phyloP scores from a whole-genome alignment of 805 yeast genomes.

The Starmera amethionina region DNA sequence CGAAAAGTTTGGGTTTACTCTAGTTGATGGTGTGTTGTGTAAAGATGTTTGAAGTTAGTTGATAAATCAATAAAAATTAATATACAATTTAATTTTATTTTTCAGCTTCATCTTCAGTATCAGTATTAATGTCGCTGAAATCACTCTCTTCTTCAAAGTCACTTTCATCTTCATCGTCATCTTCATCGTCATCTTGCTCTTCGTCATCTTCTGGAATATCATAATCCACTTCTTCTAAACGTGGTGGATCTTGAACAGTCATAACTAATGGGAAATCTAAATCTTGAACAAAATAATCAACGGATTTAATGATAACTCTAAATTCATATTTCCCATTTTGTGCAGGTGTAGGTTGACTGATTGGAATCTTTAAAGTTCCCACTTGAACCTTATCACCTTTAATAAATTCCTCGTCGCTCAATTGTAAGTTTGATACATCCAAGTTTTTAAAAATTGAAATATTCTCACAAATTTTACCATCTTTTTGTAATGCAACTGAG shows the following conservation, averaged over 20 bases:
- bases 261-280: conserved; percentile 59
- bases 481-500: conserved; percentile 61
- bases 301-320: conserved; percentile 59
- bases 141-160: conserved; percentile 31
- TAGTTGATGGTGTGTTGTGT: too few species aligned
- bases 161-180: conserved; percentile 33
- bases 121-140: conserved; percentile 49
- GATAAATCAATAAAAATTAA: not conserved
- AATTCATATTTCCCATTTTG: conserved; percentile 55
- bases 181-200: conserved; percentile 38
- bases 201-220: conserved; percentile 68
- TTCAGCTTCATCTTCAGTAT: conserved; percentile 39
- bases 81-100: not conserved
- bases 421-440: conserved; percentile 44
- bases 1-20: too few species aligned
- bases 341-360: conserved; percentile 72
- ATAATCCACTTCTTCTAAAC: conserved; percentile 34
- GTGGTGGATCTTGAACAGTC: conserved; percentile 56
- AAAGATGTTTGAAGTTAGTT: too few species aligned
- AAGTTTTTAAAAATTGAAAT: conserved; percentile 43
- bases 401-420: conserved; percentile 40
- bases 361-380: conserved; percentile 68
- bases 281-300: conserved; percentile 78
- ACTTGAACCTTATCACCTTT: conserved; percentile 28
- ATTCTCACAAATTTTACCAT: conserved; percentile 67